Conservation (phyloP, 2,329 filamentous ascomycete species). For the Aspergillus ruber region DNA sequence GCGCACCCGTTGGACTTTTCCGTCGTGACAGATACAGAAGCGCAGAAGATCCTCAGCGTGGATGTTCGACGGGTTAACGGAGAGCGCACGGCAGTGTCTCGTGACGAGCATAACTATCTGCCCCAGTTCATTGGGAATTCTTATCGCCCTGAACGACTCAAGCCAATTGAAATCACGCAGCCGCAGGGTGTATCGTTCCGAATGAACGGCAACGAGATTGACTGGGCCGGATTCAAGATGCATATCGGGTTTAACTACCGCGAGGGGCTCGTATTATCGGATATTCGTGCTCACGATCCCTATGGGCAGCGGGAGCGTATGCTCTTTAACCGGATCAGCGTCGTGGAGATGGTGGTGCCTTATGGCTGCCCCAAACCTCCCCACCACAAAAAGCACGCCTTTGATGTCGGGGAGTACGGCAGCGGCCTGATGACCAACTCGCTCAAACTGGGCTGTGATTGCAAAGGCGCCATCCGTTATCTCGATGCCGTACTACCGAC, state of each 20-base stretch:
- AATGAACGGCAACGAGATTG: constrained; percentile 23
- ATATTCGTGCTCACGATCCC: constrained; percentile 27
- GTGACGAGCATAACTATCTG: constrained; percentile 22
- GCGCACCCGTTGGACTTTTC: constrained; percentile 24
- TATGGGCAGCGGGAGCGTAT: constrained; percentile 23
- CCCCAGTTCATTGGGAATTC: constrained; percentile 20
- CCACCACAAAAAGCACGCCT: constrained; percentile 24
- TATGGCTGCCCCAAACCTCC: constrained; percentile 21
- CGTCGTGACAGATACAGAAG: constrained; percentile 22
- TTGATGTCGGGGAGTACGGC: constrained; percentile 23
- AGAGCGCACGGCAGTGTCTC: constrained; percentile 16
- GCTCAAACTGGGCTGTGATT: constrained; percentile 23
- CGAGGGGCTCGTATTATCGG: constrained; percentile 52
- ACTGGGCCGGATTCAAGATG: constrained; percentile 28
- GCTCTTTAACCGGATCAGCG: constrained; percentile 24
- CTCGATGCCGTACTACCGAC: constrained; percentile 22
- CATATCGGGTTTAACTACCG: constrained; percentile 45
- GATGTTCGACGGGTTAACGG: constrained; percentile 20
- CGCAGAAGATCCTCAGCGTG: constrained; percentile 22
- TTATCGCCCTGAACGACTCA: constrained; percentile 20
- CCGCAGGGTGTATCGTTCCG: constrained; percentile 24
- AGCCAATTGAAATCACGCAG: constrained; percentile 23
- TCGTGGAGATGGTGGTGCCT: constrained; percentile 24
- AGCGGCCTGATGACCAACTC: constrained; percentile 24
- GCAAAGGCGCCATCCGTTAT: constrained; percentile 23